Evolutionary conservation across 2,329 filamentous ascomycete genomes (phyloP).

Genomic region (Torrubiellomyces zombiae): DNA sequence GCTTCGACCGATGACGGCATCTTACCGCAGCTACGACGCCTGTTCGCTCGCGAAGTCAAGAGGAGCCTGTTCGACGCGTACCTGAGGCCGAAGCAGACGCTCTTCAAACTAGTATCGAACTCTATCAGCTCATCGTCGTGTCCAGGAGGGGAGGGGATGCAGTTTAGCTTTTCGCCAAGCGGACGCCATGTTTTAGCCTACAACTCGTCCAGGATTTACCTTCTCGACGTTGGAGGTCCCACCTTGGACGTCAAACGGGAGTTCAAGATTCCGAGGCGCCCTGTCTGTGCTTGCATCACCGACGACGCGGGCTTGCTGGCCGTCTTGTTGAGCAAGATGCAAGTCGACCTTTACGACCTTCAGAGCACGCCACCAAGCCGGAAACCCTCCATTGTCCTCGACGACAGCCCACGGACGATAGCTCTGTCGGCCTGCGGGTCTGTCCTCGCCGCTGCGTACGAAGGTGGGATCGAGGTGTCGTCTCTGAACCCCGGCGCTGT

Average conservation of each 20-base stretch:
- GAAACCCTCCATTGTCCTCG: constrained; percentile 58
- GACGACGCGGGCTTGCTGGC: constrained; percentile 64
- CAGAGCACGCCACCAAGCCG: constrained; percentile 46
- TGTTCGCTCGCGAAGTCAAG: constrained; percentile 56
- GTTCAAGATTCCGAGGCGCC: constrained; percentile 61
- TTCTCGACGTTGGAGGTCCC: constrained; percentile 49
- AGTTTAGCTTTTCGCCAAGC: constrained; percentile 62
- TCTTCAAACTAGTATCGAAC: constrained; percentile 67
- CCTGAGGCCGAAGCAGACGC: constrained; percentile 49
- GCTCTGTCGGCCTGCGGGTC: constrained; percentile 67
- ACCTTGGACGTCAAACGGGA: constrained; percentile 54
- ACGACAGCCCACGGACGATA: constrained; percentile 63
- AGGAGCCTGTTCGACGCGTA: constrained; percentile 66
- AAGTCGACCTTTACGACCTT: constrained; percentile 74
- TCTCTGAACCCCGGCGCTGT: constrained; percentile 49
- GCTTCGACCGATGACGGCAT: constrained; percentile 26
- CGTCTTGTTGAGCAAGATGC: constrained; percentile 66
- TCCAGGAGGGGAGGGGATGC: constrained; percentile 71
- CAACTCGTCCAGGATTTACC: constrained; percentile 71
- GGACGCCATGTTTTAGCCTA: constrained; percentile 63
- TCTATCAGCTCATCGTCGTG: constrained; percentile 72
- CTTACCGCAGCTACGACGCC: constrained; percentile 42
- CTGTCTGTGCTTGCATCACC: constrained; percentile 59
- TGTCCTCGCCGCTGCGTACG: constrained; percentile 70
- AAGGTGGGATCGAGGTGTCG: constrained; percentile 77